Percentiles rank a stretch among this genome's conserved stretches.
Evolutionary conservation across 176 grass and related monocot genomes (phyloP).

Genomic region (Rhipidocladum racemiflorum): DNA sequence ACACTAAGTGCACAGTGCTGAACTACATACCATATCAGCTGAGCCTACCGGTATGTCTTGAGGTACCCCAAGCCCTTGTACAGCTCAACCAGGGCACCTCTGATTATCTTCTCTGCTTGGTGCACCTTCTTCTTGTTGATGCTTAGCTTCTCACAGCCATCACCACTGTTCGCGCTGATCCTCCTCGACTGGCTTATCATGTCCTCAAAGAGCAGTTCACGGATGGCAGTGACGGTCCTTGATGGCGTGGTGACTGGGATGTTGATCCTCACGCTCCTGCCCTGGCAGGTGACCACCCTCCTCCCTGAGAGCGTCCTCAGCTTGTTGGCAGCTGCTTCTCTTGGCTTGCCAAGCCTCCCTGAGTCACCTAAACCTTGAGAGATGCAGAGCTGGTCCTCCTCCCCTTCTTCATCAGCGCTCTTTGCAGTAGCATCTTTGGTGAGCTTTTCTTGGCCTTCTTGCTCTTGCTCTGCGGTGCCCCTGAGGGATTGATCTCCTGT

Average conservation of each 20-base stretch:
- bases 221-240: slow-evolving; percentile 68
- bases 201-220: slow-evolving; percentile 71
- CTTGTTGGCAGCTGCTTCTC: slow-evolving; percentile 40
- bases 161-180: not conserved
- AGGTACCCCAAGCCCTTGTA: slow-evolving; percentile 90
- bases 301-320: slow-evolving; percentile 63
- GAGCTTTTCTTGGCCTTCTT: slow-evolving; percentile 56
- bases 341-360: slow-evolving; percentile 44
- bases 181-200: slow-evolving; percentile 61
- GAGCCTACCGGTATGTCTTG: slow-evolving; percentile 66
- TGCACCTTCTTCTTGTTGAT: slow-evolving; percentile 89
- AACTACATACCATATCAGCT: slow-evolving; percentile 4
- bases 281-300: slow-evolving; percentile 66
- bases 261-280: slow-evolving; percentile 80
- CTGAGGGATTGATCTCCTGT: slow-evolving; percentile 61
- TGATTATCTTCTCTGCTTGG: slow-evolving; percentile 98
- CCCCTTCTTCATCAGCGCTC: slow-evolving; percentile 28
- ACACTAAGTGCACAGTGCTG: not conserved
- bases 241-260: slow-evolving; percentile 90
- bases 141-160: slow-evolving; percentile 55
- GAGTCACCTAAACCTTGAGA: slow-evolving; percentile 46
- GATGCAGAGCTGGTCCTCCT: slow-evolving; percentile 40
- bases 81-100: slow-evolving; percentile 78
- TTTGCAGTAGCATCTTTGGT: slow-evolving; percentile 3
- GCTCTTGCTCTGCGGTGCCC: slow-evolving; percentile 36